Base-by-base conservation (phyloP, 345 rosid species). In the Turnera subulata region DNA sequence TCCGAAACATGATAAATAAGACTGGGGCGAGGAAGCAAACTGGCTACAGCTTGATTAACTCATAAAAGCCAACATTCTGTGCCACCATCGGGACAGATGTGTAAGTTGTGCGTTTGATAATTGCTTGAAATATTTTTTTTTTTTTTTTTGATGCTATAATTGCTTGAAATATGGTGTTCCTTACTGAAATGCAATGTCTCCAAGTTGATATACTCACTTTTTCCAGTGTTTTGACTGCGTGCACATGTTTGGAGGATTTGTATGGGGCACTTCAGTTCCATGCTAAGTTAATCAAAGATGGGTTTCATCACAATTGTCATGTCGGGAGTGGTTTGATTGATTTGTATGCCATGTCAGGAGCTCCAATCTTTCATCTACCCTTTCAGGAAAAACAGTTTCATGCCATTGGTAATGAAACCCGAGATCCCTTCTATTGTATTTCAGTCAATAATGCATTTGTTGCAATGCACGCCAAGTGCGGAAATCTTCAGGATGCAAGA, bases 261-360 rank as follows among this genome's bases (percentile, higher is more conserved):
- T 48, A 63, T 2, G 95, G 93, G 10, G 96, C 96, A 10, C 43
- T 75, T 72, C 93, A 92, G 78, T 84, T 89, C 64, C 98, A 89
- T 53, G 70, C 82, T 45, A 71, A 67, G 68, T 68, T 83, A 53
- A 72, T 86, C 65, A 89, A 89, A 66, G 68, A 63, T 56, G 95
- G 95, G 54, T 86, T 83, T 65, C 73, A 86, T 58, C 79, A 75
- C 62, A 84, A 81, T 71, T 68, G 89, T 18, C 97, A 89, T 29
- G 89, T 86, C 1, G 93, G 93, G 6, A 92, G 95, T 49, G 91
- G 98, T 55, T 77, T 92, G 82, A 84, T 92, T 59, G 93, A 89
- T 76, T 62, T 92, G 61, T 92, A 89, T 59, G 80, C 91, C 2
- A 92, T 89, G 65, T 89, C 91, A 59, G 83, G 85, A 33, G 79